Percentiles rank a stretch among this genome's conserved stretches.
These are phyloP conservation scores for Cercospora berteroae DNA, from an alignment of 2,329 filamentous ascomycete genomes.

Conservation along the genomic window DNA sequence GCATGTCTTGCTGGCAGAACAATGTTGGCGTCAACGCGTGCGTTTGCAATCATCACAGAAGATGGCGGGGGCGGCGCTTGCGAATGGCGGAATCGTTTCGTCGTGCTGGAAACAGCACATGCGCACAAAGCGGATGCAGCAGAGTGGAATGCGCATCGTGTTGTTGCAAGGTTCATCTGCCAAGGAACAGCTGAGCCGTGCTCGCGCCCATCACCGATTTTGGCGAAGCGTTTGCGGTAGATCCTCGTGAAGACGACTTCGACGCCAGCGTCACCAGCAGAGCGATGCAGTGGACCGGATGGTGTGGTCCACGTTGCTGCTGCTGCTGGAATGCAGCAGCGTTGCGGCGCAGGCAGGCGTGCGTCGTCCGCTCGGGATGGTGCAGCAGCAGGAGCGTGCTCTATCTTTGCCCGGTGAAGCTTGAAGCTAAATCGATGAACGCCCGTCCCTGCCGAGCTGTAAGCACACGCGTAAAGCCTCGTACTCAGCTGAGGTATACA, in stretches of 20 bases:
- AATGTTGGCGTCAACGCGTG: not conserved
- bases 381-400: not conserved
- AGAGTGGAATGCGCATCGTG: not conserved
- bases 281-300: not conserved
- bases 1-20: not conserved
- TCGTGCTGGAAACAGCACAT: not conserved
- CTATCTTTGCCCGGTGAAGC: not conserved
- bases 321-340: not conserved
- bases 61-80: not conserved
- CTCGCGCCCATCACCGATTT: not conserved
- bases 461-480: conserved; percentile 2
- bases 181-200: conserved; percentile 5
- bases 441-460: conserved; percentile 2
- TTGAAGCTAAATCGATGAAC: not conserved
- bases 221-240: not conserved
- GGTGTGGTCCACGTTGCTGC: not conserved
- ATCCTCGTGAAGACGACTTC: not conserved
- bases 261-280: not conserved
- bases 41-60: not conserved
- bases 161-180: not conserved
- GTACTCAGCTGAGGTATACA: not conserved
- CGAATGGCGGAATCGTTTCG: not conserved
- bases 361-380: not conserved
- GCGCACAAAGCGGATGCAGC: not conserved
- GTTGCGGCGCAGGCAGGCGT: not conserved